Base-by-base conservation (phyloP, 2,329 filamentous ascomycete species). In the Elsinoe batatas region DNA sequence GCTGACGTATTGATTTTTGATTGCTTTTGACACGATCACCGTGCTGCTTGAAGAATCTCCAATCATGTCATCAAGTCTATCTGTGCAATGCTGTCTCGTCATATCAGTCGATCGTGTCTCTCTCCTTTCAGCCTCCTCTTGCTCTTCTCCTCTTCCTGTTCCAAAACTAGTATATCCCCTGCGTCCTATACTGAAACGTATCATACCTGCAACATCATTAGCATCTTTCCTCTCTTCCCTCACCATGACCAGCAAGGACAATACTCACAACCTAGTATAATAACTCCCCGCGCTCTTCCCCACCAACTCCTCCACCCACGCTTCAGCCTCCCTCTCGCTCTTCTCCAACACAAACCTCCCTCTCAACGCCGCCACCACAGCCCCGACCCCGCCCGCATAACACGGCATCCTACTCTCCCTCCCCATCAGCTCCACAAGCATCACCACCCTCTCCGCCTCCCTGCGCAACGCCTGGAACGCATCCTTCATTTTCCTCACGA, bases 121-220 rank as follows among this genome's bases (percentile, higher is more conserved):
- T 51, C 22, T 13, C 18, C 32, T 37, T 35, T 38, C 26, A 26
- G 15, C 40, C 36, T n/a, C 50, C 18, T 11, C 22, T 30, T 47
- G 3, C 43, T 7, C 43, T 22, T 15, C 22, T 33, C 22, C 18
- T 33, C 22, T n/a, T 12, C 15, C 3, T 4, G 17, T 2, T 15
- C 36, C 13, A 37, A 17, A 13, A 53, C 71, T 79, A 91, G 71
- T 91, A 91, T 71, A 91, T 91, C 62, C 87, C 88, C 71, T 91
- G 87, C 35, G 88, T 91, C 65, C 88, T 82, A 72, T 91, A 91
- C 74, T 91, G 87, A 74, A 90, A 91, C 59, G 86, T 88, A 71
- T 90, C 86, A 66, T 90, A 89, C 71, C 85, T 88, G 59, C 8
- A 54, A 30, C n/a, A 32, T 65, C 51, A 68, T 61, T 54, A 47